Percentiles rank a stretch among this genome's conserved stretches.
These are phyloP conservation scores for Pyrenochaeta sp. DNA, from an alignment of 2,329 filamentous ascomycete species.

Conservation along the genomic window DNA sequence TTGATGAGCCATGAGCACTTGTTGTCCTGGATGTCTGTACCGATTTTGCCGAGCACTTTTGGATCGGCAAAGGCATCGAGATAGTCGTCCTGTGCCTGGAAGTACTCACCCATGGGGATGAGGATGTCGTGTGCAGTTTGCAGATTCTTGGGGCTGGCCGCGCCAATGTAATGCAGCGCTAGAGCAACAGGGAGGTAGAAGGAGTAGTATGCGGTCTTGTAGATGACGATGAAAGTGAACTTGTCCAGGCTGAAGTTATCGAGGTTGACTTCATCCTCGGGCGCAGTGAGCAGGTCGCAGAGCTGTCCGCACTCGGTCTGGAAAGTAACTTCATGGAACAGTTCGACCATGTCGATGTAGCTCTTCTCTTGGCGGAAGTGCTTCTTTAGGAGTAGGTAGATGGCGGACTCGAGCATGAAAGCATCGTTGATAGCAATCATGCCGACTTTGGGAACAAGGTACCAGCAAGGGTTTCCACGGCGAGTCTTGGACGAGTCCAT, in stretches of 20 bases:
- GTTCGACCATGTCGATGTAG: conserved; percentile 91
- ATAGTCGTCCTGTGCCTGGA: conserved; percentile 99
- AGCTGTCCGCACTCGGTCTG: conserved; percentile 96
- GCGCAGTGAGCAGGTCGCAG: conserved; percentile 93
- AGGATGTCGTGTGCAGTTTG: conserved; percentile 90
- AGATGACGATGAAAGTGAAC: conserved; percentile 98
- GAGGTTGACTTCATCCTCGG: conserved; percentile 91
- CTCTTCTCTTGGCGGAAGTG: conserved; percentile 86
- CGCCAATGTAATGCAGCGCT: conserved; percentile 82
- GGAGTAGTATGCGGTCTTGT: conserved; percentile 99
- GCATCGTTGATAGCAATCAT: conserved; percentile 99
- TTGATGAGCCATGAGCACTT: conserved; percentile 99
- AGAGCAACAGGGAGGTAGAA: conserved; percentile 98
- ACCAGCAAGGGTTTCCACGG: conserved; percentile 95
- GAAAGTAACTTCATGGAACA: conserved; percentile 94
- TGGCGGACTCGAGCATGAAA: conserved; percentile 90
- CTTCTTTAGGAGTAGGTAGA: conserved; percentile 92
- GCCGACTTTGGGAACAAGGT: conserved; percentile 85
- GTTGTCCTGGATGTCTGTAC: conserved; percentile 99
- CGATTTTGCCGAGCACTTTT: conserved; percentile 95
- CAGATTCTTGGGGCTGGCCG: conserved; percentile 88
- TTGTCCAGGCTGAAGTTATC: conserved; percentile 95
- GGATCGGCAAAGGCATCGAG: conserved; percentile 97
- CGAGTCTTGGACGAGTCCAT: conserved; percentile 98
- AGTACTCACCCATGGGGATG: conserved; percentile 97